phyloP scores from a whole-genome alignment of 2,329 filamentous ascomycete genomes.

The Aspergillus latus region DNA sequence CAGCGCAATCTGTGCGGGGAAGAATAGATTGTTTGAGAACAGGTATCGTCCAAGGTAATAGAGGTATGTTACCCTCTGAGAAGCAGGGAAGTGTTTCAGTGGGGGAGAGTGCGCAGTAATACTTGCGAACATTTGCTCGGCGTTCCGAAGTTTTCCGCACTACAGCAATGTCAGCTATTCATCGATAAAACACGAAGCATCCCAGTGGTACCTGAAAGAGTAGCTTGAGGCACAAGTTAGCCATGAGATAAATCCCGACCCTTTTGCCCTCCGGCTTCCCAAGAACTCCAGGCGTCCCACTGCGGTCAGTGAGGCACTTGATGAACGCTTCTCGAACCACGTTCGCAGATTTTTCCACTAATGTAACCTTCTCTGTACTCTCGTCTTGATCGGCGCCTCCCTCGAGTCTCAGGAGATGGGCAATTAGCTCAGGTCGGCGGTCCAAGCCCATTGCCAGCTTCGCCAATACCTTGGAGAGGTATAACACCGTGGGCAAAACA shows the following conservation, averaged over 20 bases:
- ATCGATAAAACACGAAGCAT: background rate
- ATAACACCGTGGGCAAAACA: constrained; percentile 79
- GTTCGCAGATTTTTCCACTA: constrained; percentile 85
- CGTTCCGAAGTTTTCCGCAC: constrained; percentile 79
- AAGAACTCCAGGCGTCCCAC: constrained; percentile 58
- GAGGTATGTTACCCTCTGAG: constrained; percentile 86
- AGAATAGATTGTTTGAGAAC: constrained; percentile 80
- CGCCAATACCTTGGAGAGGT: constrained; percentile 75
- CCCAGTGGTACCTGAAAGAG: constrained; percentile 70
- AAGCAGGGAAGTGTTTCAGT: constrained; percentile 75
- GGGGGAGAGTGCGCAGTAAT: constrained; percentile 82
- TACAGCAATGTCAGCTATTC: constrained; percentile 31
- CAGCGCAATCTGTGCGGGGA: constrained; percentile 71
- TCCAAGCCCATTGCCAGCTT: constrained; percentile 82
- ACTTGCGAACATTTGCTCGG: constrained; percentile 85
- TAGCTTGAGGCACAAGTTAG: constrained; percentile 84
- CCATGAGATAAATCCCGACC: constrained; percentile 84
- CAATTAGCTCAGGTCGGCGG: constrained; percentile 73
- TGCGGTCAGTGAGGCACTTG: constrained; percentile 80
- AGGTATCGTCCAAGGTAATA: constrained; percentile 93
- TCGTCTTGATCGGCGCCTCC: constrained; percentile 52
- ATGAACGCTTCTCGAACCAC: constrained; percentile 89
- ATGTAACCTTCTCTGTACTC: constrained; percentile 69
- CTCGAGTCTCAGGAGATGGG: constrained; percentile 54
- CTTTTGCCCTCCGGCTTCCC: constrained; percentile 79